Conservation (phyloP, 2,329 filamentous ascomycete species). For the Sordariomycetes sp. region DNA sequence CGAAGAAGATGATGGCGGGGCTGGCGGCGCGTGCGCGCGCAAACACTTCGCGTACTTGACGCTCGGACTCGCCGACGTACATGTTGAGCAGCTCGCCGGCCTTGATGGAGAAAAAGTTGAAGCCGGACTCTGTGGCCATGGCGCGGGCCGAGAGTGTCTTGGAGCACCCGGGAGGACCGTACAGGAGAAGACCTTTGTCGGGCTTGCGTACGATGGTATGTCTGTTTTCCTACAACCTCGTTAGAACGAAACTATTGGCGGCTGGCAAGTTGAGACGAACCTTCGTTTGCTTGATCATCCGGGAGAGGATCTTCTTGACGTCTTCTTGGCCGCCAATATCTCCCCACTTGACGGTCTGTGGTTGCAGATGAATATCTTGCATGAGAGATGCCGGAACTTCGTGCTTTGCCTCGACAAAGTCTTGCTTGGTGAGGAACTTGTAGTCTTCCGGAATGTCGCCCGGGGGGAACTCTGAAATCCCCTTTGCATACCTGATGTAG, state of each 20-base stretch:
- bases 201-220: constrained; percentile 38
- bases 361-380: constrained; percentile 81
- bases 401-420: constrained; percentile 58
- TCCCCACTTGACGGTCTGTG: constrained; percentile 74
- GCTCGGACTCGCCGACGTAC: constrained; percentile 94
- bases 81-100: constrained; percentile 89
- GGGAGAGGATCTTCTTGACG: constrained; percentile 55
- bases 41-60: constrained; percentile 70
- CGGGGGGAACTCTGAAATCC: not conserved
- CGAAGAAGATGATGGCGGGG: too few relatives aligned
- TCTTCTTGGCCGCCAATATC: constrained; percentile 80
- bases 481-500: constrained; percentile 9
- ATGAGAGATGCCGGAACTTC: constrained; percentile 75
- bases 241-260: not conserved
- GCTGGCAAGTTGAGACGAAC: constrained; percentile 10
- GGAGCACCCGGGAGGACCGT: constrained; percentile 88
- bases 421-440: constrained; percentile 27
- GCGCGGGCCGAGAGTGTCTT: constrained; percentile 91
- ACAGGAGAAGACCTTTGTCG: constrained; percentile 77
- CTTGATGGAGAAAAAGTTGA: constrained; percentile 93
- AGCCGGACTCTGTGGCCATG: constrained; percentile 78
- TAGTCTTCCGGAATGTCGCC: constrained; percentile 1
- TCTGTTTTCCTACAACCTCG: constrained; percentile 15
- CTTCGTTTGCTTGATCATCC: constrained; percentile 35
- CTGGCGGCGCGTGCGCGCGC: too few relatives aligned